Evolutionary conservation across 768 basidiomycete genomes (phyloP), one percentile per base, ranked within the genome.

Genomic region (Jaapia argillacea): DNA sequence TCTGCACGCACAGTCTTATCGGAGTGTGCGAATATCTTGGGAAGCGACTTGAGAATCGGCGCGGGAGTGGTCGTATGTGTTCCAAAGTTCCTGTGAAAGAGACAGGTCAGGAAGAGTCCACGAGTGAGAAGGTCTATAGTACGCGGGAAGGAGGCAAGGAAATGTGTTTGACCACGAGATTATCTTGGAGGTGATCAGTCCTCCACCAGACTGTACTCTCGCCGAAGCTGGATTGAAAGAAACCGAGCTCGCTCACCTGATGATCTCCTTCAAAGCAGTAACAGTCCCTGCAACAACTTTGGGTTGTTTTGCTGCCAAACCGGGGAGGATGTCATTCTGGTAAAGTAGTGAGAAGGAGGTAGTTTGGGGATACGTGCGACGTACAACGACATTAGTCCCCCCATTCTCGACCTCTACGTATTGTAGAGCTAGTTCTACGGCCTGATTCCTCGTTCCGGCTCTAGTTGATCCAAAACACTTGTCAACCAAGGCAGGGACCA

Each of bases 1-100:
- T 99, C 96, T 1, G 87, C 79, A 47, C 96, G 85, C 42, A 99
- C 96, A 22, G 78, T 84, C 66, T 98, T 98, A 63, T 99, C 96
- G 13, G 79, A 81, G 56, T 99, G 96, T 3, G 80, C 79, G 45
- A 98, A 99, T 40, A 98, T 89, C 67, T 92, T 94, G 26, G 93
- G 86, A 18, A 99, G 63, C 4, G 74, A 62, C 57, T 93, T 93
- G 44, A 98, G 71, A n/a, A 97, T 68, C 10, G 84, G 79, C 27
- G 85, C 75, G 4, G 85, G 75, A 7, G 82, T 79, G 13, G 78
- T 71, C n/a, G 72, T 71, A 57, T 82, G 78, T 4, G 71, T 70
- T 41, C 96, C 96, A 59, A 93, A 97, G 28, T 67, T 58, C 39
- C 94, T 97, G 50, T 6, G 41, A 31, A 27, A 39, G 25, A 40